Base-by-base conservation (phyloP, 306 rosid species). In the Luffa acutangula region DNA sequence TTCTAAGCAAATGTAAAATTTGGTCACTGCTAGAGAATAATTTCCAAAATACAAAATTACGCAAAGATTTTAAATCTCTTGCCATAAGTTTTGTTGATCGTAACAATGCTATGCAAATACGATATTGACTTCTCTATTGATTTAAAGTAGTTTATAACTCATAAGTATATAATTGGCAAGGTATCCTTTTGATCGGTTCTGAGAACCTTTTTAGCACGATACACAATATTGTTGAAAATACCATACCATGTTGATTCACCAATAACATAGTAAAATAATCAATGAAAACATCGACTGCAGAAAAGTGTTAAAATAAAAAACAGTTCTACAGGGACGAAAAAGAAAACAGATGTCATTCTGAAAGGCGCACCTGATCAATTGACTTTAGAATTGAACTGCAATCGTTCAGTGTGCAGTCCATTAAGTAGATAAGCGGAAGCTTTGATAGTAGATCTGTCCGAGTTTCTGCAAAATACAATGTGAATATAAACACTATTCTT, bases 331-430 rank as follows among this genome's bases (percentile, higher is more conserved):
- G 25, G 12, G n/a, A 71, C 21, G 20, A 5, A 49, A 49, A 51
- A 73, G 8, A 41, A 33, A 48, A 49, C 43, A 46, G 39, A 25
- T 72, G 42, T 46, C 51, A 63, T 25, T 69, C 65, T 78, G 62
- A 46, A 66, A 83, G 69, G 62, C 79, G 79, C 79, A 92, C 98
- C 98, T 95, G 96, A 81, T 89, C 70, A 34, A 88, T 75, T 64
- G 97, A 88, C 83, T 88, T 87, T 36, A 90, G 82, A 81, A 90
- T 87, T 85, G 87, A 82, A 83, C 85, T 85, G 85, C 98, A 95
- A 81, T 92, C 97, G 51, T 95, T 95, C 84, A 85, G 74, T 46
- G 97, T 92, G 87, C 98, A 95, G 67, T 95, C 98, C 89, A 95
- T 82, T 75, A 90, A 84, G 89, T 95, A 92, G 85, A 95, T 82